Evolutionary conservation across 768 basidiomycete genomes (phyloP).

Genomic region (Agrocybe pediades): DNA sequence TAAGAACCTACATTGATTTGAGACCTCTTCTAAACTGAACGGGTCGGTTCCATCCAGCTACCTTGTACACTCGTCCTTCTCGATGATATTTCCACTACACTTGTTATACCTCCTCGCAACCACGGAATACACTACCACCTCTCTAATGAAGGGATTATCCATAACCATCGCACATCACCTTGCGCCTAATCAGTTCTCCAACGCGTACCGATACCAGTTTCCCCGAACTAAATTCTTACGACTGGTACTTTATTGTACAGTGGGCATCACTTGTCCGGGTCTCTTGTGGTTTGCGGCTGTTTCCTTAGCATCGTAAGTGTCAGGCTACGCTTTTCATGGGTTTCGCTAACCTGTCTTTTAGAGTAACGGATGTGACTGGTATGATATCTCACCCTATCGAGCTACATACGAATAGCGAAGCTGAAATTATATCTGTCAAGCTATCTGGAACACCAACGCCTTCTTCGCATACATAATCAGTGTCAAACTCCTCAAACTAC

Average conservation of each 20-base stretch:
- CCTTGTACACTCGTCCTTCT: conserved; percentile 82
- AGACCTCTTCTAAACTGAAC: not conserved
- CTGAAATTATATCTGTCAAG: conserved; percentile 26
- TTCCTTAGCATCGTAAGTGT: conserved; percentile 68
- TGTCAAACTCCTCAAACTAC: conserved; percentile 64
- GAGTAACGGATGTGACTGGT: conserved; percentile 82
- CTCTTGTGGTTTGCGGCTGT: conserved; percentile 80
- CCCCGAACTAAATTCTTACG: conserved; percentile 36
- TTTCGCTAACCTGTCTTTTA: conserved; percentile 27
- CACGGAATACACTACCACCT: conserved; percentile 45
- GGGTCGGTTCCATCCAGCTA: conserved; percentile 51
- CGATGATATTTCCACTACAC: conserved; percentile 82
- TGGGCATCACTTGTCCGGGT: conserved; percentile 62
- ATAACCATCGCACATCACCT: conserved; percentile 52
- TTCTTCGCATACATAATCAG: conserved; percentile 91
- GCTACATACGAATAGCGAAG: conserved; percentile 5
- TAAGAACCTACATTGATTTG: conserved; percentile 35
- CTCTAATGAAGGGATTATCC: conserved; percentile 54
- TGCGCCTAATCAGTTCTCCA: conserved; percentile 27
- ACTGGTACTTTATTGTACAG: conserved; percentile 46
- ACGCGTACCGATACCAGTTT: conserved; percentile 32
- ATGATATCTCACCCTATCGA: conserved; percentile 13
- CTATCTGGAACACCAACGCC: conserved; percentile 86
- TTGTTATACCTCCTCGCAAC: conserved; percentile 60
- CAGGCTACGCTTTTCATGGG: not conserved